phyloP scores from a whole-genome alignment of 2,329 filamentous ascomycete species.

The Rhynchosporium graminicola region DNA sequence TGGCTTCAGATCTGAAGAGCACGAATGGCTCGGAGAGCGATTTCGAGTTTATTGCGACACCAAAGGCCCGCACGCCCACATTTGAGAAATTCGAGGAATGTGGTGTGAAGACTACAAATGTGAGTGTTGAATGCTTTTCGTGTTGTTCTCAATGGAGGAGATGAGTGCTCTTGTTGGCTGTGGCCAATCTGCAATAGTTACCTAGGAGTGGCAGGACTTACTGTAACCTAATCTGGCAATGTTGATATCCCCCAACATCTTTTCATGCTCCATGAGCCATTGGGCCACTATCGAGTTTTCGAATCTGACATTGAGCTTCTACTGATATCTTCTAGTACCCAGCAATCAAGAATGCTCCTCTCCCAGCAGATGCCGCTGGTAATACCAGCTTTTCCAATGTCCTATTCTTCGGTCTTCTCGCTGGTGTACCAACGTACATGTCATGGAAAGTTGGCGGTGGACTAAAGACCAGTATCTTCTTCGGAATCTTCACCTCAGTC shows the following conservation, averaged over 20 bases:
- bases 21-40: slow-evolving; percentile 52
- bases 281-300: background rate
- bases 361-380: slow-evolving; percentile 85
- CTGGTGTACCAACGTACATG: slow-evolving; percentile 74
- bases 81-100: slow-evolving; percentile 55
- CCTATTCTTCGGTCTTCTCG: slow-evolving; percentile 69
- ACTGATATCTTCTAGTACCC: slow-evolving; percentile 61
- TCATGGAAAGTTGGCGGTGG: slow-evolving; percentile 84
- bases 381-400: slow-evolving; percentile 86
- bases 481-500: slow-evolving; percentile 74
- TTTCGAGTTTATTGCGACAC: slow-evolving; percentile 67
- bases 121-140: slow-evolving; percentile 41
- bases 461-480: slow-evolving; percentile 83
- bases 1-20: slow-evolving; percentile 52
- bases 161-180: no score
- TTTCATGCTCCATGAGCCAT: background rate
- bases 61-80: slow-evolving; percentile 50
- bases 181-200: background rate
- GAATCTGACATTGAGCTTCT: slow-evolving; percentile 33
- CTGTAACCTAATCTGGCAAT: no score
- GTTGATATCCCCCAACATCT: background rate
- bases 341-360: slow-evolving; percentile 88
- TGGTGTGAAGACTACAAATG: slow-evolving; percentile 56
- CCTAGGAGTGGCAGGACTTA: no score
- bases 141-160: background rate